These are phyloP conservation scores for Phaseolus lunatus DNA, from an alignment of 306 rosid genomes.

Conservation along the genomic window DNA sequence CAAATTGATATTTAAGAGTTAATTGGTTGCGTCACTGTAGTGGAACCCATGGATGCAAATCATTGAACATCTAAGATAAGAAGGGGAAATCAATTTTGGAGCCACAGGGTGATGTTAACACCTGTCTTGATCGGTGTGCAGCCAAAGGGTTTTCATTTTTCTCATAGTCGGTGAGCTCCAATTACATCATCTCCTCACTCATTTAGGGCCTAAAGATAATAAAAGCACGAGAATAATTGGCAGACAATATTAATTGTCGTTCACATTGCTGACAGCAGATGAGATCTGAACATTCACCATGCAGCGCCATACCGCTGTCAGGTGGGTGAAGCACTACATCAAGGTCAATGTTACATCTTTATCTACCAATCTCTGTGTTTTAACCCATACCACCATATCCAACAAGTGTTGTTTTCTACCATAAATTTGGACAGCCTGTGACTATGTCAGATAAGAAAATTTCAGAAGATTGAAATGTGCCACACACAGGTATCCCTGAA, in stretches of 20 bases:
- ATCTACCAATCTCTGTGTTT: slow-evolving; percentile 27
- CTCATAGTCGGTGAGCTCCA: slow-evolving; percentile 46
- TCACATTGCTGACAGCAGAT: slow-evolving; percentile 39
- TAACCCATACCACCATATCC: slow-evolving; percentile 12
- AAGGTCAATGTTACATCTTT: slow-evolving; percentile 50
- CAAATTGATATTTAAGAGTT: slow-evolving; percentile 40
- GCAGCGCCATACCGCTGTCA: slow-evolving; percentile 55
- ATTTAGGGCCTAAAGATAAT: slow-evolving; percentile 46
- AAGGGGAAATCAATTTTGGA: slow-evolving; percentile 27
- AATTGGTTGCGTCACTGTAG: slow-evolving; percentile 26
- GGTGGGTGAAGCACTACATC: slow-evolving; percentile 43
- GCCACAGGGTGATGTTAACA: slow-evolving; percentile 46
- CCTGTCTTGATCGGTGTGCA: slow-evolving; percentile 41
- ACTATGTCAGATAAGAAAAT: slow-evolving; percentile 8
- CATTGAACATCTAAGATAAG: slow-evolving; percentile 39
- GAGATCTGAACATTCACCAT: slow-evolving; percentile 55
- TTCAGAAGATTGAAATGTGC: not conserved
- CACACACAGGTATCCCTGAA: not conserved
- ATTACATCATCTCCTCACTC: slow-evolving; percentile 43
- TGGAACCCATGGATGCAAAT: slow-evolving; percentile 45
- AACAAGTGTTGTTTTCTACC: slow-evolving; percentile 40
- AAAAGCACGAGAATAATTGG: slow-evolving; percentile 57
- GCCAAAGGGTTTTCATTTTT: slow-evolving; percentile 47
- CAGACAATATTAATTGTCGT: slow-evolving; percentile 49
- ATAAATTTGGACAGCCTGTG: slow-evolving; percentile 36